Conservation (phyloP, 2,329 filamentous ascomycete species). For the Cladosporium sp. region DNA sequence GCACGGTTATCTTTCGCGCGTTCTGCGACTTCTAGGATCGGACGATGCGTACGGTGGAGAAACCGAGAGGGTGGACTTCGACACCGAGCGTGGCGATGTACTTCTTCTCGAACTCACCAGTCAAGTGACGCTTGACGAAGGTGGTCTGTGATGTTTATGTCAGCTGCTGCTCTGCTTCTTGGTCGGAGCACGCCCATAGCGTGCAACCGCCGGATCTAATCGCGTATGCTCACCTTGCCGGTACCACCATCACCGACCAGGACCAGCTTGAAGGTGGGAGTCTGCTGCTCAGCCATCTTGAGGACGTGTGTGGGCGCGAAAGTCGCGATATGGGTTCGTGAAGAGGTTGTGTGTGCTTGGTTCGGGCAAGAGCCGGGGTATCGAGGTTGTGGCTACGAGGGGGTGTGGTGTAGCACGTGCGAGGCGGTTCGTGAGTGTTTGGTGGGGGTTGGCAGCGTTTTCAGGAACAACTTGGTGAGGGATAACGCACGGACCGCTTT, state of each 20-base stretch:
- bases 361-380: not conserved
- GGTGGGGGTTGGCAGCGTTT: not conserved
- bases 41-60: constrained; percentile 74
- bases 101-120: constrained; percentile 99
- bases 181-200: not conserved
- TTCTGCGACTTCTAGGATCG: constrained; percentile 9
- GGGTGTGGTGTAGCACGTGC: not conserved
- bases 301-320: constrained; percentile 1
- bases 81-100: constrained; percentile 99
- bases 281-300: constrained; percentile 6
- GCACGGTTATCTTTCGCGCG: constrained; percentile 16
- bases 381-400: constrained; percentile 1
- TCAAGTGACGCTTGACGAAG: constrained; percentile 99
- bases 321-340: not conserved
- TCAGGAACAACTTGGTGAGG: not conserved
- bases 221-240: constrained; percentile 70
- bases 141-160: constrained; percentile 64
- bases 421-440: not conserved
- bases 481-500: not conserved
- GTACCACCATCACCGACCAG: constrained; percentile 99
- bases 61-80: constrained; percentile 96
- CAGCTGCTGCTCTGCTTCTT: not conserved
- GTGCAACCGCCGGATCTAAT: not conserved
- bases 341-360: not conserved
- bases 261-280: constrained; percentile 97